Percentiles rank a stretch among this genome's conserved stretches.
These are phyloP conservation scores for Corniculantispora saksenae DNA, from an alignment of 2,329 filamentous ascomycete species.

Conservation along the genomic window DNA sequence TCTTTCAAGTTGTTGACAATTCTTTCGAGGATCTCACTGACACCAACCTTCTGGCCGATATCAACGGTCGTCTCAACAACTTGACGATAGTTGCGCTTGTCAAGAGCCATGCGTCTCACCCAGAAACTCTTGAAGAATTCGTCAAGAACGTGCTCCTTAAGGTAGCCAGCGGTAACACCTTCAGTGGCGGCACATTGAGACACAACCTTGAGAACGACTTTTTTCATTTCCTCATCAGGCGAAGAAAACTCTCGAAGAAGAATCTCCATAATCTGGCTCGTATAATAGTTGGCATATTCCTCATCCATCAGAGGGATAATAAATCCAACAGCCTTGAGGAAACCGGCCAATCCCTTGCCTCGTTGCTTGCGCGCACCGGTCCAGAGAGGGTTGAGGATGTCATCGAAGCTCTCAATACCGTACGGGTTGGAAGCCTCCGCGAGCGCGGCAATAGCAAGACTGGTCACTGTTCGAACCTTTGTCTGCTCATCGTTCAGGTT, in stretches of 20 bases:
- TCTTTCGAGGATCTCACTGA: slow-evolving; percentile 88
- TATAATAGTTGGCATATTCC: slow-evolving; percentile 99
- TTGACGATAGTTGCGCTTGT: slow-evolving; percentile 96
- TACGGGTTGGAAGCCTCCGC: slow-evolving; percentile 97
- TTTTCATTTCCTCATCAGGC: slow-evolving; percentile 99
- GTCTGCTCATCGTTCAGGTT: slow-evolving; percentile 97
- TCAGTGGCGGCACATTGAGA: slow-evolving; percentile 94
- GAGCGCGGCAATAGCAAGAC: slow-evolving; percentile 88
- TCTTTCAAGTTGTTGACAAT: slow-evolving; percentile 97
- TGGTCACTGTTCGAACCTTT: slow-evolving; percentile 95
- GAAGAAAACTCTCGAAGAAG: slow-evolving; percentile 93
- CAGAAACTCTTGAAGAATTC: slow-evolving; percentile 99
- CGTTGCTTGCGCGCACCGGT: slow-evolving; percentile 94
- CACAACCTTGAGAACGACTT: slow-evolving; percentile 95
- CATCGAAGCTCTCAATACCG: slow-evolving; percentile 98
- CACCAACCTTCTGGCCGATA: slow-evolving; percentile 95
- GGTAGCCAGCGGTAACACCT: slow-evolving; percentile 89
- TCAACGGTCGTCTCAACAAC: slow-evolving; percentile 98
- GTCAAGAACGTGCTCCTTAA: slow-evolving; percentile 91
- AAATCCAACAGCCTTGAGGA: slow-evolving; percentile 95
- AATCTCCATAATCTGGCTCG: slow-evolving; percentile 98
- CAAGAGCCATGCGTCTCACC: slow-evolving; percentile 94
- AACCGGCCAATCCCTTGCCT: slow-evolving; percentile 92
- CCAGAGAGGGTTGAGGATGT: slow-evolving; percentile 96
- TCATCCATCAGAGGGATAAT: slow-evolving; percentile 99